Evolutionary conservation across 495 filamentous ascomycete genomes (phyloP).

Genomic region (Recurvomyces mirabilis): DNA sequence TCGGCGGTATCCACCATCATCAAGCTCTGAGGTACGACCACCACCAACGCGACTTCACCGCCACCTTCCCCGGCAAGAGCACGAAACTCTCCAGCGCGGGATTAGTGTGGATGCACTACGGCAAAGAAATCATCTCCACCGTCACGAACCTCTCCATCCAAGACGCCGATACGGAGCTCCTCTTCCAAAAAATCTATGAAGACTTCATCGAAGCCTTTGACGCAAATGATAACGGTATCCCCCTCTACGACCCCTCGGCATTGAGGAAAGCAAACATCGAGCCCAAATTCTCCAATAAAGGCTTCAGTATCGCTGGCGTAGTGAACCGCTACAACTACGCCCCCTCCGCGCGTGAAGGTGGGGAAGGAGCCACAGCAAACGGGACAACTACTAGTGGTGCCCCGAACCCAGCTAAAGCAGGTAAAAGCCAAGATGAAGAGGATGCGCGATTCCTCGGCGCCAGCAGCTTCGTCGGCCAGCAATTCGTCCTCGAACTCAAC

Average conservation of each 20-base stretch:
- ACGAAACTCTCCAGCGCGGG: conserved; percentile 92
- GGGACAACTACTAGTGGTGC: conserved; percentile 7
- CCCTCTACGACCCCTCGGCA: conserved; percentile 55
- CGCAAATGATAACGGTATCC: conserved; percentile 93
- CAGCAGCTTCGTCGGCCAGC: conserved; percentile 69
- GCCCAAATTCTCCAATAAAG: conserved; percentile 70
- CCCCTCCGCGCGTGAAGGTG: conserved; percentile 28
- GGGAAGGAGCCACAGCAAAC: conserved; percentile 16
- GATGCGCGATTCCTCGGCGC: conserved; percentile 69
- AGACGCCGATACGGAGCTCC: conserved; percentile 52
- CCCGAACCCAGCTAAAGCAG: not conserved
- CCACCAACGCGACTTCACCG: conserved; percentile 84
- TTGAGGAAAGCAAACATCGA: conserved; percentile 53
- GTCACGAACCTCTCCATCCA: conserved; percentile 50
- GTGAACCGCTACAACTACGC: conserved; percentile 69
- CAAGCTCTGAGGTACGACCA: conserved; percentile 76
- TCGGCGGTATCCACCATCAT: conserved; percentile 80
- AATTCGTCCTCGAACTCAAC: conserved; percentile 65
- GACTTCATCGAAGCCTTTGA: conserved; percentile 93
- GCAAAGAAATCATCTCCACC: conserved; percentile 64
- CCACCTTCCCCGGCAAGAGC: conserved; percentile 59
- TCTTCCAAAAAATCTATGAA: conserved; percentile 83
- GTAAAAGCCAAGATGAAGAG: conserved; percentile 53
- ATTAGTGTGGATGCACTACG: conserved; percentile 92
- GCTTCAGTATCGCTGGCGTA: conserved; percentile 70